These are phyloP conservation scores for Paramyrothecium sp. DNA, from an alignment of 2,329 filamentous ascomycete species.

Conservation along the genomic window DNA sequence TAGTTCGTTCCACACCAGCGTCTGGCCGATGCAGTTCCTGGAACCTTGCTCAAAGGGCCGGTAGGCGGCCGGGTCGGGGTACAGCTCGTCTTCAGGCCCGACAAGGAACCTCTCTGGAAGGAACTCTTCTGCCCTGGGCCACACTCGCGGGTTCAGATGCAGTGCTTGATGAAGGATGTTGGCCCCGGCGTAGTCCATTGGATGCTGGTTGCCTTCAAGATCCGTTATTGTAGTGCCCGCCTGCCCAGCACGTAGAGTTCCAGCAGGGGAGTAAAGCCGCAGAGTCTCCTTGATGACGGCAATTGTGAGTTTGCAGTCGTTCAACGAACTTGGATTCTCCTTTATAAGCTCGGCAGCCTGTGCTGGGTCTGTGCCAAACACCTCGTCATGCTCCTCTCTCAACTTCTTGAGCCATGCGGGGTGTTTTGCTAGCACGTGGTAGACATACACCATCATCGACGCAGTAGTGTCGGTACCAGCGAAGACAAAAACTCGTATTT, in stretches of 20 bases:
- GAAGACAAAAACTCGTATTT: conserved; percentile 1
- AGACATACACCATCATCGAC: not conserved
- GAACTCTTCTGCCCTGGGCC: not conserved
- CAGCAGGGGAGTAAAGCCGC: not conserved
- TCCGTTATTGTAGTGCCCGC: not conserved
- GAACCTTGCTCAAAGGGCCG: conserved; percentile 1
- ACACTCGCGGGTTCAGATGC: not conserved
- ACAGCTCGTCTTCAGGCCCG: not conserved
- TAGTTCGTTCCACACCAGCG: not conserved
- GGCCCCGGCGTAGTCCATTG: not conserved
- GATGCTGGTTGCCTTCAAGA: not conserved
- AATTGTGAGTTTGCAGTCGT: not conserved
- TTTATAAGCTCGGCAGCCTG: not conserved
- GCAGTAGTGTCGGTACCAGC: conserved; percentile 1
- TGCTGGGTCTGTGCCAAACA: not conserved
- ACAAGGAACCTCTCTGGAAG: not conserved
- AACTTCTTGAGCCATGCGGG: not conserved
- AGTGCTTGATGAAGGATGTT: conserved; percentile 1
- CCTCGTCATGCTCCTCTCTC: not conserved
- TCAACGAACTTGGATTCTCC: not conserved
- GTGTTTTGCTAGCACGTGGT: not conserved
- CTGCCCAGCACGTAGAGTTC: not conserved
- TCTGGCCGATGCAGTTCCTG: conserved; percentile 1
- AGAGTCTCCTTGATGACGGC: not conserved
- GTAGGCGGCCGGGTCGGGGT: not conserved